Base-by-base conservation (phyloP, 306 rosid genomes). In the Cucumis hystrix region DNA sequence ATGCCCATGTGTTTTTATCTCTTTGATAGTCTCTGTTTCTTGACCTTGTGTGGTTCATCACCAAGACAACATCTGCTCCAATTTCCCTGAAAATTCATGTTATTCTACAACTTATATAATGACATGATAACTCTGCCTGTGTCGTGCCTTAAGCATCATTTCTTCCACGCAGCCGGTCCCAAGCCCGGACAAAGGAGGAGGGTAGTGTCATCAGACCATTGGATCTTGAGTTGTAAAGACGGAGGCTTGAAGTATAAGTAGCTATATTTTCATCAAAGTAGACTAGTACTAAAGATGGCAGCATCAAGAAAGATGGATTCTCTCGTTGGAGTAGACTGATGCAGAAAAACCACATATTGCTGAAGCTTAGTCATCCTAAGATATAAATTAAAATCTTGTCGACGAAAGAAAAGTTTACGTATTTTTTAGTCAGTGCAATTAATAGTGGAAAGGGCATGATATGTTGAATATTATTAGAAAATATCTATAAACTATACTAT, bases 141-240 rank as follows among this genome's bases (percentile, higher is more conserved):
- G 79, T 64, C 74, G 25, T 55, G 75, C 6, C 8, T 37, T 7
- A 71, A 25, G 76, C 76, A 71, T 7, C 76, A 71, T 6, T 68
- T 63, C 39, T 39, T 63, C 52, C 55, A 30, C 83, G 51, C 83
- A 73, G 79, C 83, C 83, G 83, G 79, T 74, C 83, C 79, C 83
- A 52, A 74, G 83, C 83, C 83, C 83, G 83, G 79, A 63, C 4
- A 25, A 63, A 74, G 77, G 83, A 80, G 75, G 82, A 73, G 74
- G 82, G 78, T n/a, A 23, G 72, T 65, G 55, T 78, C 58, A 47
- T 70, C 75, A 47, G 75, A 70, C 25, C 21, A 47, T 70, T 70
- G 75, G 75, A 13, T 70, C 75, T 41, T 70, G 35, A 68, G 33
- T 39, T 67, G 10, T 66, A 39, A 12, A 37, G 28, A 35, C 72